phyloP scores from a whole-genome alignment of 192 early-diverging fungal species.

The Mortierella hygrophila region DNA sequence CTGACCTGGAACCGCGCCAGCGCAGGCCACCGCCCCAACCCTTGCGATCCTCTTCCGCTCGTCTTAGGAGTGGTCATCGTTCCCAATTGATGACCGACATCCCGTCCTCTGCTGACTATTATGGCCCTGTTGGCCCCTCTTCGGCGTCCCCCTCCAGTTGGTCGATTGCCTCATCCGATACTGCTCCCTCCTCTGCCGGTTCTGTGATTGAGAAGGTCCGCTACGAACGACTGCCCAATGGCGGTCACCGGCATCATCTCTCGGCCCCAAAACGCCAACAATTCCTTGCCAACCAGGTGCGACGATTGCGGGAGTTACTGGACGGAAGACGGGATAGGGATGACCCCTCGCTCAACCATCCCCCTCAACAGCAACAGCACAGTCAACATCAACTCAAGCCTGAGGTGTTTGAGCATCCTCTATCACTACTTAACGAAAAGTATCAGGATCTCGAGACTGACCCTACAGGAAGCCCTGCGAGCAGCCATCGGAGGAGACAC shows the following conservation, averaged over 20 bases:
- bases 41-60: background rate
- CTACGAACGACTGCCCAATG: constrained; percentile 34
- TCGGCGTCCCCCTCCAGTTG: constrained; percentile 38
- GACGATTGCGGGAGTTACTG: constrained; percentile 31
- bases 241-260: constrained; percentile 39
- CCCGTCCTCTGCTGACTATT: constrained; percentile 14
- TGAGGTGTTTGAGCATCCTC: constrained; percentile 36
- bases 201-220: constrained; percentile 28
- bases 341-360: background rate
- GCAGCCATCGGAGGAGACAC: constrained; percentile 5
- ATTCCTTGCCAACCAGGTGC: constrained; percentile 45
- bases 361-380: constrained; percentile 6
- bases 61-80: background rate
- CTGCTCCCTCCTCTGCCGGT: constrained; percentile 26
- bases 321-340: constrained; percentile 33
- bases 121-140: constrained; percentile 10
- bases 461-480: constrained; percentile 11
- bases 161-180: constrained; percentile 36
- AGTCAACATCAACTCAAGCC: constrained; percentile 20
- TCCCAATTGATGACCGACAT: constrained; percentile 15
- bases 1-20: constrained; percentile 6
- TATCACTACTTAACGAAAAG: constrained; percentile 41
- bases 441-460: constrained; percentile 37
- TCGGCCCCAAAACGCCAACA: constrained; percentile 40
- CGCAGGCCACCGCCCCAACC: constrained; percentile 2